Percentiles rank a stretch among this genome's conserved stretches.
phyloP scores from a whole-genome alignment of 1,139 yeast species.

The Blastobotrys illinoisensis region DNA sequence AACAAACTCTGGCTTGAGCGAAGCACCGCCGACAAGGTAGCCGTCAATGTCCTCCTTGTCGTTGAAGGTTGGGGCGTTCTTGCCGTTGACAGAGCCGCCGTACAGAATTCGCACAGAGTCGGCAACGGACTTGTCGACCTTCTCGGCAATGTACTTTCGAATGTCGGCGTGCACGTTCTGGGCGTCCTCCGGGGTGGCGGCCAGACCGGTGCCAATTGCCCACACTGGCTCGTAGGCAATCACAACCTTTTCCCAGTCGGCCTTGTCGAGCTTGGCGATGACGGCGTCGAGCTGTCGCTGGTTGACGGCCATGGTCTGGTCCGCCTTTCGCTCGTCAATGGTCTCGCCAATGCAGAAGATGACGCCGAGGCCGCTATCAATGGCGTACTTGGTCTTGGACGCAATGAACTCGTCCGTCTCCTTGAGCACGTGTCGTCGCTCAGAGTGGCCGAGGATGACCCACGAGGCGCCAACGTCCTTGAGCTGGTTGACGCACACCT shows the following conservation, averaged over 20 bases:
- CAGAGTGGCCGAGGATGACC: constrained; percentile 98
- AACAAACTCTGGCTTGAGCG: constrained; percentile 95
- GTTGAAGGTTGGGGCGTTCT: constrained; percentile 85
- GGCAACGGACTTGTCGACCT: constrained; percentile 77
- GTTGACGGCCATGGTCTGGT: constrained; percentile 78
- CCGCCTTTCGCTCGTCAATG: constrained; percentile 87
- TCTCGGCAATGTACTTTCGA: constrained; percentile 72
- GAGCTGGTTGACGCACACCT: constrained; percentile 80
- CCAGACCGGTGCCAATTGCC: constrained; percentile 99
- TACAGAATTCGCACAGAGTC: constrained; percentile 81
- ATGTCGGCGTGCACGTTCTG: constrained; percentile 82
- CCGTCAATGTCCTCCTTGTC: constrained; percentile 95
- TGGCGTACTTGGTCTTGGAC: constrained; percentile 89
- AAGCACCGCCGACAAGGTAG: constrained; percentile 99
- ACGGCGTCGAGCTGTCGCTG: constrained; percentile 90
- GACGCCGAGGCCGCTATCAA: constrained; percentile 81
- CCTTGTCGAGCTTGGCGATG: constrained; percentile 55
- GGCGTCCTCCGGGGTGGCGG: constrained; percentile 98
- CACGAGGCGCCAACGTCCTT: constrained; percentile 90
- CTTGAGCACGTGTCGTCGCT: constrained; percentile 90
- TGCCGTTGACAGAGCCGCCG: constrained; percentile 98
- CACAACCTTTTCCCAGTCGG: constrained; percentile 88
- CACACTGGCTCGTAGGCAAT: constrained; percentile 99
- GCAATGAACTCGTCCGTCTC: constrained; percentile 92
- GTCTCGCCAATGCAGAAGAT: constrained; percentile 98